phyloP scores from a whole-genome alignment of 768 basidiomycete species.

The Lentinula raphanica region DNA sequence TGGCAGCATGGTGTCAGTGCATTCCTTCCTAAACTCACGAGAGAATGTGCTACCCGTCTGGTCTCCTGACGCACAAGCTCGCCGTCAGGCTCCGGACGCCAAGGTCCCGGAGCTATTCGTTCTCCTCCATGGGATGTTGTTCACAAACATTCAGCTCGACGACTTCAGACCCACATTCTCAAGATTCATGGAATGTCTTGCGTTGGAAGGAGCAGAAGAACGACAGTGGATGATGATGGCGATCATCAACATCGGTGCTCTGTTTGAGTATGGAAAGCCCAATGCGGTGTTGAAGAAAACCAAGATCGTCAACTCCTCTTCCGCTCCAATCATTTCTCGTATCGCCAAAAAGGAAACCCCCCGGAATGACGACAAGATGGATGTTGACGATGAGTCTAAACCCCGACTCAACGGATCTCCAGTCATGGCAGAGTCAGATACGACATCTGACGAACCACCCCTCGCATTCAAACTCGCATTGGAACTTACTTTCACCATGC shows the following conservation, averaged over 20 bases:
- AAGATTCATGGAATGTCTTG: conserved; percentile 81
- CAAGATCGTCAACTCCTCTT: neutral
- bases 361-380: conserved; percentile 15
- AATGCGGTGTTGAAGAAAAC: conserved; percentile 66
- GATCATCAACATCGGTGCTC: conserved; percentile 69
- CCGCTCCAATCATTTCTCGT: neutral
- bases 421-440: conserved; percentile 22
- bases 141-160: conserved; percentile 92
- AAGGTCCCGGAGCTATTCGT: conserved; percentile 77
- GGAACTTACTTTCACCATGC: conserved; percentile 73
- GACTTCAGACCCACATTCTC: conserved; percentile 79
- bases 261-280: conserved; percentile 85
- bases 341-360: neutral
- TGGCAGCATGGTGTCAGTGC: conserved; percentile 81
- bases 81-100: conserved; percentile 73
- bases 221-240: conserved; percentile 98
- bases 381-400: conserved; percentile 10
- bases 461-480: conserved; percentile 68
- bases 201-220: conserved; percentile 75
- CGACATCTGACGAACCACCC: conserved; percentile 42
- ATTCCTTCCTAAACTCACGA: conserved; percentile 82
- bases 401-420: conserved; percentile 23
- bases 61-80: conserved; percentile 67
- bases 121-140: conserved; percentile 93
- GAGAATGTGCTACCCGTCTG: conserved; percentile 90